Percentiles rank a stretch among this genome's conserved stretches.
Evolutionary conservation across 2,329 filamentous ascomycete species (phyloP).

Genomic region (Fusarium sp.): DNA sequence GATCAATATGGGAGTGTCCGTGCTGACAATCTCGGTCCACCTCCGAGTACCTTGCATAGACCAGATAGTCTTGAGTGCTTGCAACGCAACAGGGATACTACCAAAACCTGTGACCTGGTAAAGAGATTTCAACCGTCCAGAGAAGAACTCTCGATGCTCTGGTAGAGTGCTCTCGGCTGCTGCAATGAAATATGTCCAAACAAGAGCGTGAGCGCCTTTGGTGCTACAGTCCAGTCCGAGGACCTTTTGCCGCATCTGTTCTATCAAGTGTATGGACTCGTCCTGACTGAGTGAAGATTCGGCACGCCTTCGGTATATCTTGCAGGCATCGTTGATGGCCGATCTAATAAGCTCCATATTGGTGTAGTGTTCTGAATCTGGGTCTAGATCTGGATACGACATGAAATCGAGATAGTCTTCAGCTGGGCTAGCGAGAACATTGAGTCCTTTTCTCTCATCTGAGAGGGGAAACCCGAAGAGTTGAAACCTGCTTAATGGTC

Average conservation of each 20-base stretch:
- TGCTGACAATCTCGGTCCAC: constrained; percentile 48
- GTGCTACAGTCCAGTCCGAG: constrained; percentile 41
- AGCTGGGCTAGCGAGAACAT: constrained; percentile 33
- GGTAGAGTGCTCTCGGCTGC: constrained; percentile 53
- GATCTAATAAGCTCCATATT: constrained; percentile 39
- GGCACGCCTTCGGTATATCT: constrained; percentile 43
- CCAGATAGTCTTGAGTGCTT: constrained; percentile 52
- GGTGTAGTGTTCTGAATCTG: constrained; percentile 31
- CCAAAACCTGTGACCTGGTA: constrained; percentile 51
- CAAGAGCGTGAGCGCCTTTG: constrained; percentile 52
- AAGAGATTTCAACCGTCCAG: constrained; percentile 43
- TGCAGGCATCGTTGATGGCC: constrained; percentile 43
- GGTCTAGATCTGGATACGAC: constrained; percentile 33
- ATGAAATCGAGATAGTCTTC: constrained; percentile 47
- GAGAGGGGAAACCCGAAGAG: constrained; percentile 46
- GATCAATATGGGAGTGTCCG: constrained; percentile 44
- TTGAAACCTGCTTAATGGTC: constrained; percentile 41
- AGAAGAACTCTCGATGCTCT: constrained; percentile 52
- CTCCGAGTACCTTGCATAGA: constrained; percentile 33
- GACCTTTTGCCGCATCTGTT: constrained; percentile 48
- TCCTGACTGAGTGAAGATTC: constrained; percentile 31
- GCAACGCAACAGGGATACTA: constrained; percentile 52
- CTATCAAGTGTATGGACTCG: constrained; percentile 46
- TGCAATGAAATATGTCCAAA: constrained; percentile 57
- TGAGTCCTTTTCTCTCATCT: constrained; percentile 43